Base-by-base conservation (phyloP, 306 rosid species). In the Rosa persica region DNA sequence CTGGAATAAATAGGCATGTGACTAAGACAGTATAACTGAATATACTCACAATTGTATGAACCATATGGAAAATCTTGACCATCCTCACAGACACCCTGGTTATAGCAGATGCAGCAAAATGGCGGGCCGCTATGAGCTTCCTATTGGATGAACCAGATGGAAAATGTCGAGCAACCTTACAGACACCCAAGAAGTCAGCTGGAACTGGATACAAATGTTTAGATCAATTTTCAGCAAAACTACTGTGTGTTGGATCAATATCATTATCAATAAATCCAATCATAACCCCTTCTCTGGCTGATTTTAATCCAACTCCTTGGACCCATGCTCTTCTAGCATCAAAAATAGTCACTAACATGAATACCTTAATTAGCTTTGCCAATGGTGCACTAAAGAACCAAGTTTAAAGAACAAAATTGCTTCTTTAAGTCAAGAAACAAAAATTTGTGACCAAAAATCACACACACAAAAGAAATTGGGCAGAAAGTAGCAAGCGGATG, bases 111-210 rank as follows among this genome's bases (percentile, higher is more conserved):
- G 98, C 91, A 2, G 99, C 99, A 79, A 95, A 95, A 86, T 95
- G 99, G 30, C 97, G 97, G 19, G 96, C 99, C 65, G 96, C 99
- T 44, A 95, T 91, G 75, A 95, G 98, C 89, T 95, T 95, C 87
- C 99, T 86, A 72, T 93, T 95, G 87, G 98, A 95, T 42, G 99
- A 95, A 69, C 96, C 99, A 38, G 99, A 95, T 20, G 98, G 99
- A 76, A 95, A 95, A 88, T 95, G 98, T 3, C 79, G 90, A 76
- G 97, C 90, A 78, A 95, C 99, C 90, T 95, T 98, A 52, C 99
- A 95, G 76, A 91, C 72, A 52, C 99, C 99, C 44, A 91, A 88
- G 84, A 86, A 95, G 79, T 86, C 97, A 48, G 89, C 81, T 3
- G 98, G 99, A 90, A 95, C 84, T 22, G 98, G 98, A 86, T 88